phyloP scores from a whole-genome alignment of 257 asterid species.

The Catharanthus roseus region DNA sequence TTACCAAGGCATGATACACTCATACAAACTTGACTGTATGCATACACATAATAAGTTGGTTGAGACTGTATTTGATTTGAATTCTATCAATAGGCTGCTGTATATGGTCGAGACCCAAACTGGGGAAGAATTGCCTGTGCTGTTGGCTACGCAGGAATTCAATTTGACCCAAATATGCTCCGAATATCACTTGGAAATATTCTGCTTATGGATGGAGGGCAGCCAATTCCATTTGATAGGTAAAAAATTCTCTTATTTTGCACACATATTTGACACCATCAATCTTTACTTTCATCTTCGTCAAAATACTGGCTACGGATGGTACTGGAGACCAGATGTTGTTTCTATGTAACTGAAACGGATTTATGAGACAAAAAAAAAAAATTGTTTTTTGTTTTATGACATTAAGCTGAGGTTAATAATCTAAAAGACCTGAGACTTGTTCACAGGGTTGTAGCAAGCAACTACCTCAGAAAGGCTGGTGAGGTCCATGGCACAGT shows the following conservation, averaged over 20 bases:
- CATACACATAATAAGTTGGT: not conserved
- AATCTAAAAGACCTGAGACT: conserved; percentile 3
- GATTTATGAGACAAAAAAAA: not conserved
- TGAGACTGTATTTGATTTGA: conserved; percentile 4
- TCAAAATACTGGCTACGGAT: not conserved
- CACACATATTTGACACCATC: not conserved
- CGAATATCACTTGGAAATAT: conserved; percentile 73
- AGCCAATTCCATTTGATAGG: conserved; percentile 89
- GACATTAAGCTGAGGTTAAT: not conserved
- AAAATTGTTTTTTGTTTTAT: not conserved
- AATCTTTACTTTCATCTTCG: not conserved
- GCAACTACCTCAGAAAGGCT: conserved; percentile 58
- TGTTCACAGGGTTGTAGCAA: conserved; percentile 75
- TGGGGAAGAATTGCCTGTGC: conserved; percentile 99
- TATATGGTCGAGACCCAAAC: conserved; percentile 94
- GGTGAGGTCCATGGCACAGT: conserved; percentile 86
- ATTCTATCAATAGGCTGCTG: conserved; percentile 60
- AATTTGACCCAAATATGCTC: conserved; percentile 60
- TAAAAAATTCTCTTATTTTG: conserved; percentile 16
- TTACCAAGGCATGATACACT: conserved; percentile 57
- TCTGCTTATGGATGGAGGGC: conserved; percentile 85
- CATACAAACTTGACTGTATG: not conserved
- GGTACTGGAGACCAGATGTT: not conserved
- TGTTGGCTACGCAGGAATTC: conserved; percentile 90
- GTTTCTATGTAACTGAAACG: not conserved